Percentiles rank a stretch among this genome's conserved stretches.
These are phyloP conservation scores for Phytophthora niederhauseri DNA, from an alignment of 352 stramenopile species.

Conservation along the genomic window DNA sequence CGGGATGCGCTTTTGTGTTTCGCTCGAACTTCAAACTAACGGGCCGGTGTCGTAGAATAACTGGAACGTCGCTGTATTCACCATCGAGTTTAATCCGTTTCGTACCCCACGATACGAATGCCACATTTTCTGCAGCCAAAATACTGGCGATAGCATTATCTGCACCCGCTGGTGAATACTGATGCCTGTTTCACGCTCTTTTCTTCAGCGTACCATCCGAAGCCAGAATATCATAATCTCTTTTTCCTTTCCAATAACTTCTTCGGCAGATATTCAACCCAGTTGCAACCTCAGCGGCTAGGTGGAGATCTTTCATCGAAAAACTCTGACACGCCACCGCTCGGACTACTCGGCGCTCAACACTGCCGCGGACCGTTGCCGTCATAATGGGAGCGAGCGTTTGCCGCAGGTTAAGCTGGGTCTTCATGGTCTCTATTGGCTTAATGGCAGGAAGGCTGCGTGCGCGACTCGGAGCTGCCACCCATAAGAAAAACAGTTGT, in stretches of 20 bases:
- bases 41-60: neutral
- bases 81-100: conserved; percentile 8
- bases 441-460: too few relatives aligned
- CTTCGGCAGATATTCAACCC: neutral
- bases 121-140: conserved; percentile 4
- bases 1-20: neutral
- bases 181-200: neutral
- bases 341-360: neutral
- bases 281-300: neutral
- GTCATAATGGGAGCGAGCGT: too few relatives aligned
- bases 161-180: neutral
- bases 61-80: neutral
- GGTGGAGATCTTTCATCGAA: neutral
- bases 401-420: neutral
- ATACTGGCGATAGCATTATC: conserved; percentile 2
- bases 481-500: neutral
- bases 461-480: neutral
- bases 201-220: neutral
- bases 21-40: conserved; percentile 15
- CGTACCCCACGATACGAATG: conserved; percentile 6
- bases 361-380: neutral
- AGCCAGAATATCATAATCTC: conserved; percentile 1
- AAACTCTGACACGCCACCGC: neutral
- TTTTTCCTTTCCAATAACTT: conserved; percentile 7
- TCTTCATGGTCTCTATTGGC: neutral